phyloP scores from a whole-genome alignment of 371 early-diverging fungal genomes.

The Apophysomyces trapeziformis region DNA sequence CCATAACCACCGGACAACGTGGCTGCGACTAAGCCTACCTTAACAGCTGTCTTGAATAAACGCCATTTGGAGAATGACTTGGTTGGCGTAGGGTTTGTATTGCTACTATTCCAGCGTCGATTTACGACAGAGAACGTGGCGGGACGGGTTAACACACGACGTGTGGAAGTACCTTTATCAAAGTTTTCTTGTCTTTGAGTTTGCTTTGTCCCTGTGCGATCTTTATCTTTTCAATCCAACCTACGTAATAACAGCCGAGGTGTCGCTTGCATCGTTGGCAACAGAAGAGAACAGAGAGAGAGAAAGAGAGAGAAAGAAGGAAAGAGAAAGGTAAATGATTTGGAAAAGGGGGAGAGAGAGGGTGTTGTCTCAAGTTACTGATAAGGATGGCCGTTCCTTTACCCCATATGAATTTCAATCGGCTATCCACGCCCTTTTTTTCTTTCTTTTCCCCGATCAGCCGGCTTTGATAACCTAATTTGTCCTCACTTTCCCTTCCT shows the following conservation, averaged over 20 bases:
- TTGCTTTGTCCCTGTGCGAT: background rate
- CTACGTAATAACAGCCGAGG: slow-evolving; percentile 2
- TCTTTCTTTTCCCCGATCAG: slow-evolving; percentile 7
- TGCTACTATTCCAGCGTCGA: slow-evolving; percentile 5
- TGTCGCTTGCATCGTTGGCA: background rate
- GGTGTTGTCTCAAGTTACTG: background rate
- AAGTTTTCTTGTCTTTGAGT: background rate
- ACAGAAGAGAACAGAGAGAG: background rate
- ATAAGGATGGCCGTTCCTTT: background rate
- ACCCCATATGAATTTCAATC: slow-evolving; percentile 5
- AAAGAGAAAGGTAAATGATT: no score
- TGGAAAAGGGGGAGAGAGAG: no score
- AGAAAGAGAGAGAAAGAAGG: background rate
- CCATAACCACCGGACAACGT: slow-evolving; percentile 42
- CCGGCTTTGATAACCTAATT: background rate
- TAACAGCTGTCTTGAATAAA: slow-evolving; percentile 39
- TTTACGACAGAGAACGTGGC: background rate
- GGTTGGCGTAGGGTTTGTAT: background rate
- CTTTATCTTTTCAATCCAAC: background rate
- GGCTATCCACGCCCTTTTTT: background rate
- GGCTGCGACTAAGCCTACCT: slow-evolving; percentile 40
- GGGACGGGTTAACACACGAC: background rate
- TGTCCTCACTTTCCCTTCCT: no score
- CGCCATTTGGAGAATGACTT: slow-evolving; percentile 32
- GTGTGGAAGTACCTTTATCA: background rate